Conservation (phyloP, 164 flowering plant species). For the Platanus orientalis region DNA sequence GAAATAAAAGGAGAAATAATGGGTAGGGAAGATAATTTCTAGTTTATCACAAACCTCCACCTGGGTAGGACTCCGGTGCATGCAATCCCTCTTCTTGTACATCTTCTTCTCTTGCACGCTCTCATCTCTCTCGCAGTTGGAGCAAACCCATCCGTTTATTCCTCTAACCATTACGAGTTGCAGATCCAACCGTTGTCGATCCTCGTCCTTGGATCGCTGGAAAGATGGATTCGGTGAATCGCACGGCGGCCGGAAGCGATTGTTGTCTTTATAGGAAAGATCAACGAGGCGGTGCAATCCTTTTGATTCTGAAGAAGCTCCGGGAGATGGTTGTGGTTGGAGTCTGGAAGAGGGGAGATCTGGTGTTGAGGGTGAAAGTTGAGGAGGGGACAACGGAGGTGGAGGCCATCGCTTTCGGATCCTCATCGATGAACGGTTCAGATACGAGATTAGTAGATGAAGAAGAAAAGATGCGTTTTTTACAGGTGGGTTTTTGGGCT, state of each 20-base stretch:
- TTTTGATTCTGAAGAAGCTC: neutral
- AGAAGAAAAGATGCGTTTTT: neutral
- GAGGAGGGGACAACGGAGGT: neutral
- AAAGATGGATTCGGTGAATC: neutral
- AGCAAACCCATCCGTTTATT: conserved; percentile 6
- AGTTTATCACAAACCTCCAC: neutral
- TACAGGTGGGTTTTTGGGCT: neutral
- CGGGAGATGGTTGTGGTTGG: neutral
- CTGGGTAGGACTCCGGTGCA: neutral
- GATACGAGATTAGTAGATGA: neutral
- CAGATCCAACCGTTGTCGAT: conserved; percentile 6
- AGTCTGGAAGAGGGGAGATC: conserved; percentile 7
- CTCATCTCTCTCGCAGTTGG: neutral
- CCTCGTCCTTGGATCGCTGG: neutral
- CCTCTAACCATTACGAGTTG: neutral
- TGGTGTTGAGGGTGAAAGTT: neutral
- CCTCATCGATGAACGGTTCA: conserved; percentile 14
- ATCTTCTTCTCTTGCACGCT: too few species aligned
- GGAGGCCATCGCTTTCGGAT: conserved; percentile 20
- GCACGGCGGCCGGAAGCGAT: neutral
- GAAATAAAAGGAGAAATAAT: neutral
- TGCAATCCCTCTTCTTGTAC: neutral
- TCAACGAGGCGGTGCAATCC: conserved; percentile 7
- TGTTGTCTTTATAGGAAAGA: neutral
- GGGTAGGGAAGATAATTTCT: too few species aligned